Conservation (phyloP, 768 basidiomycete species). For the Termitomyces sp. region DNA sequence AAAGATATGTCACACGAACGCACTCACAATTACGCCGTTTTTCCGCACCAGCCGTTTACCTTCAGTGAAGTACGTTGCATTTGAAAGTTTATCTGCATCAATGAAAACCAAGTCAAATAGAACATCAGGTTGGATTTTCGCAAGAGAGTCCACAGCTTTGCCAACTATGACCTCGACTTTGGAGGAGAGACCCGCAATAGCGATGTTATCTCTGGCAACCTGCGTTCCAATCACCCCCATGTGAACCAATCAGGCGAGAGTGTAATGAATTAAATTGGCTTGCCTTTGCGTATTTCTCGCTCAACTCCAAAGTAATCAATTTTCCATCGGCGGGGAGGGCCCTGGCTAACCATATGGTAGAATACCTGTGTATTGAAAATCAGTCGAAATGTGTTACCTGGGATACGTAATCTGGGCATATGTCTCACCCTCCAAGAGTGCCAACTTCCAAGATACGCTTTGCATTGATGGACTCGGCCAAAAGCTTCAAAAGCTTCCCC, state of each 20-base stretch:
- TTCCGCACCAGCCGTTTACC: slow-evolving; percentile 54
- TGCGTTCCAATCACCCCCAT: slow-evolving; percentile 16
- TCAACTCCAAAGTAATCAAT: slow-evolving; percentile 42
- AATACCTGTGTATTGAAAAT: slow-evolving; percentile 25
- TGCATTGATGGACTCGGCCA: slow-evolving; percentile 45
- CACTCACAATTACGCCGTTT: slow-evolving; percentile 57
- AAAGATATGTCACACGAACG: not conserved
- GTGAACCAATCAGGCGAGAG: not conserved
- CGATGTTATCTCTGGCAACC: slow-evolving; percentile 57
- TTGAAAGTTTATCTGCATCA: slow-evolving; percentile 63
- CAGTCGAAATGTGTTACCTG: not conserved
- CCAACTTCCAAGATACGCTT: slow-evolving; percentile 61
- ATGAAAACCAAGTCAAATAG: slow-evolving; percentile 68
- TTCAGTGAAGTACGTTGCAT: slow-evolving; percentile 51
- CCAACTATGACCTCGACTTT: slow-evolving; percentile 49
- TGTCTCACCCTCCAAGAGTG: slow-evolving; percentile 54
- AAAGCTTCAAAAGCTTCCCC: slow-evolving; percentile 52
- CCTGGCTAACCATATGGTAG: slow-evolving; percentile 38
- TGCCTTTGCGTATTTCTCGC: slow-evolving; percentile 41
- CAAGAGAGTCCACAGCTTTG: slow-evolving; percentile 45
- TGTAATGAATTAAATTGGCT: not conserved
- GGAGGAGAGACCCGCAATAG: slow-evolving; percentile 41
- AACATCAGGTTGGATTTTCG: slow-evolving; percentile 36
- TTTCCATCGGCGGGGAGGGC: slow-evolving; percentile 47
- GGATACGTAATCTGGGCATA: not conserved